Base-by-base conservation (phyloP, 1,284 basidiomycete species). In the Irpex sp. region DNA sequence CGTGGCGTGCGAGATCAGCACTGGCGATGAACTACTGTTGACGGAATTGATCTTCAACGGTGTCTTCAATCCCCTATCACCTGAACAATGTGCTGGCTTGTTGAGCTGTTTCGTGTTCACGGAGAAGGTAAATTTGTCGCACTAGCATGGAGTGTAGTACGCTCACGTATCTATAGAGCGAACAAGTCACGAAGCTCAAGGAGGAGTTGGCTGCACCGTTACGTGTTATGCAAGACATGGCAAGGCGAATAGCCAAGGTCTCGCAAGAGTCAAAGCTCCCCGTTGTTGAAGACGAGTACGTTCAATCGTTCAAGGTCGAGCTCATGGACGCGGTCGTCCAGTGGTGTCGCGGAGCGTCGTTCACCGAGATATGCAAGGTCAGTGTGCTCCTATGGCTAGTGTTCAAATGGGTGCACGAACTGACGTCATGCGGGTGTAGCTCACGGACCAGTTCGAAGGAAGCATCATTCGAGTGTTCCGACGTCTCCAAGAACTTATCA, bases 41-140 rank as follows among this genome's bases (percentile, higher is more conserved):
- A 99, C 97, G 0, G 97, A 99, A 76, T 85, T 99, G 74, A 92
- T 99, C 68, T 99, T 99, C 81, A 95, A 97, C 68, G 97, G 97
- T 60, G 91, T 90, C 3, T 99, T 99, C 82, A 98, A 98, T 72
- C 76, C 92, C 2, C 77, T 99, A 47, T 80, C 85, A 0, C 96
- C 97, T 0, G 95, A 98, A 72, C 94, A 98, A 67, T 95, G 92
- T 71, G 97, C 97, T 0, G 94, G 94, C 0, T 75, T 99, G 15
- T 79, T 98, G 31, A 95, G 93, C 69, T 98, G 97, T 73, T 99
- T 99, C 72, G 97, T 99, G 15, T 99, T 99, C 75, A 85, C 89
- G 15, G 97, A 99, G 75, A 98, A 98, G 86, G 94, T 92, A 60
- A n/a, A 82, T 70, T 19, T 15, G 26, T 7, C 46, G 37, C 56